Evolutionary conservation across 1,284 basidiomycete species (phyloP), one percentile per base, ranked within the genome.

Genomic region (Porodaedalea pini): DNA sequence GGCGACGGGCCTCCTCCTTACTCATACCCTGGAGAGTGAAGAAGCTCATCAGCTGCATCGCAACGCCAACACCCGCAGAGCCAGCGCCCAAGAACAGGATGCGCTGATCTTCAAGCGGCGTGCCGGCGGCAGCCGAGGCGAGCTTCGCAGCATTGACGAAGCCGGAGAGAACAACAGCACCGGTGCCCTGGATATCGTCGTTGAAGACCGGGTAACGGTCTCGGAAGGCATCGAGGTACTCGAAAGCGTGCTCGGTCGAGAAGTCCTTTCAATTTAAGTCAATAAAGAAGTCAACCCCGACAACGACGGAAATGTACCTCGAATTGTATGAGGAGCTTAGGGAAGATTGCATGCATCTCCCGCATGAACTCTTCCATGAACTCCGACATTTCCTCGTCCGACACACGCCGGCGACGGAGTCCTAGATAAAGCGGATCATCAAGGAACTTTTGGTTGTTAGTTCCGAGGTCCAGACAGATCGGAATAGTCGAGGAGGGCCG

Each of bases 281-380:
- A 51, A 37, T 25, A 13, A 4, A 57, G 8, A 31, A 17, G 17
- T 21, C 65, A 69, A 61, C 69, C 62, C 34, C 52, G 25, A 51
- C 40, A 49, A 57, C 32, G 21, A 36, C 23, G 43, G 52, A 21
- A n/a, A 34, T 67, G 37, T 54, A 81, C 85, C 75, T 97, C 94
- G 67, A 96, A 96, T 73, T 97, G 94, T 57, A 96, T 79, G 66
- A 96, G 81, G 53, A 92, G 80, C 69, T 91, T 88, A 1, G 94
- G 94, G 78, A 88, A 92, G 48, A 80, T 75, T 39, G 70, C 67
- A 25, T 79, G 73, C 76, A 93, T 90, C 67, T 91, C 92, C 29
- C 75, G 70, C 92, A 97, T 94, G 71, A 97, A 94, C 69, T 92
- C 90, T 67, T 96, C 92, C 86, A 97, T 91, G 71, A 97, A 94